Base-by-base conservation (phyloP, 179 eudicot species). In the Beta corolliflora region DNA sequence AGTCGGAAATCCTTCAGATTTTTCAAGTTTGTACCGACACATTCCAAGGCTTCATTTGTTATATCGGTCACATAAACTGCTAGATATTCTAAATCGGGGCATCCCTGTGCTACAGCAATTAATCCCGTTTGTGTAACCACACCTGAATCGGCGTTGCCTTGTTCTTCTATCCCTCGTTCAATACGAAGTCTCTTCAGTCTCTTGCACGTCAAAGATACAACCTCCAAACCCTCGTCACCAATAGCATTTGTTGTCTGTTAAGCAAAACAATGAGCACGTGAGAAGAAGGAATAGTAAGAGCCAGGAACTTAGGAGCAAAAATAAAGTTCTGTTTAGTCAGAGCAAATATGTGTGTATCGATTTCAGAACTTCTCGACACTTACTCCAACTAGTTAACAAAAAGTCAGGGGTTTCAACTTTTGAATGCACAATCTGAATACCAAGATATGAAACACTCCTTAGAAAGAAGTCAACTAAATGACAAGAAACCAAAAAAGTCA, bases 161-260 rank as follows among this genome's bases (percentile, higher is more conserved):
- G 91, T 18, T 90, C 96, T 72, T 93, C 98, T 18, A 83, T 94
- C 60, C 97, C 98, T 61, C 93, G 89, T 85, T 94, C 98, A 23
- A 94, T 86, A 52, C 98, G 89, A 16, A 94, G 97, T 53, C 94
- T 82, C 84, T 83, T 90, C 70, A 94, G 63, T 71, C 67, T 90
- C 87, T 90, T 94, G 83, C 98, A 94, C 31, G 61, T 85, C 14
- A 60, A 78, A 63, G 93, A 90, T 50, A 94, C 86, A 72, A 86
- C 84, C 84, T 91, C 97, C 84, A 94, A 81, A 12, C 97, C 97
- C 79, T 89, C 83, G 80, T 94, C 98, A 52, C 97, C 94, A 46
- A 94, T 86, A 16, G 88, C 94, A 84, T 93, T 91, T 81, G 93
- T 89, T 60, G 92, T 89, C 97, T 94, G 89, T 84, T 63, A 2